phyloP scores from a whole-genome alignment of 495 filamentous ascomycete species.

The Poronia punctata region DNA sequence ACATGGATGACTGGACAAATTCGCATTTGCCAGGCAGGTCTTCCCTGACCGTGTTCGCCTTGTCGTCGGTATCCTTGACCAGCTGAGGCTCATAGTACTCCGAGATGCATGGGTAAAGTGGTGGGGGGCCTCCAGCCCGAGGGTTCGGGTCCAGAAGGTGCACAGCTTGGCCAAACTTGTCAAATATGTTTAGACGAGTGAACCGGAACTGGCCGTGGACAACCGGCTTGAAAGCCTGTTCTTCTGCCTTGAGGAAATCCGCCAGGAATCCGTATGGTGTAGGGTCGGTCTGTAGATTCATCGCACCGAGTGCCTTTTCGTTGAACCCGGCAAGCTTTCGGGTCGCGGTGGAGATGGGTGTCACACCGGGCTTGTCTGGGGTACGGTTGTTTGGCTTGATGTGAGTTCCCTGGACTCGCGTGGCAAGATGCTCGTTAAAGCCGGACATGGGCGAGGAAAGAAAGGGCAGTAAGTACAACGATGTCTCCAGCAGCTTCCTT shows the following conservation, averaged over 20 bases:
- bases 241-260: constrained; percentile 24
- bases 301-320: constrained; percentile 1
- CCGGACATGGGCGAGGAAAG: constrained; percentile 38
- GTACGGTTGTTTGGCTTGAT: constrained; percentile 29
- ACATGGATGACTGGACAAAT: constrained; percentile 39
- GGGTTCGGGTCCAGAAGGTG: constrained; percentile 23
- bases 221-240: constrained; percentile 30
- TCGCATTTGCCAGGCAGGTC: constrained; percentile 15
- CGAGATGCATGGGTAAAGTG: constrained; percentile 26
- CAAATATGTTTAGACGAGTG: constrained; percentile 41
- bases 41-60: constrained; percentile 16
- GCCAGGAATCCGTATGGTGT: constrained; percentile 12
- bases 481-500: constrained; percentile 2
- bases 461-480: constrained; percentile 22
- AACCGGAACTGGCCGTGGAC: constrained; percentile 43
- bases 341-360: background rate
- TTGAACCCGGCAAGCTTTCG: background rate
- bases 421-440: constrained; percentile 36
- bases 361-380: background rate
- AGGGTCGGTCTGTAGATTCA: constrained; percentile 11
- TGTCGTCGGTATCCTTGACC: constrained; percentile 10
- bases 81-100: constrained; percentile 14
- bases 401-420: constrained; percentile 34
- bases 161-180: constrained; percentile 31
- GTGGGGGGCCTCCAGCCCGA: constrained; percentile 18